Percentiles rank a stretch among this genome's conserved stretches.
Evolutionary conservation across 192 early-diverging fungal genomes (phyloP).

Genomic region (Coemansia sp.): DNA sequence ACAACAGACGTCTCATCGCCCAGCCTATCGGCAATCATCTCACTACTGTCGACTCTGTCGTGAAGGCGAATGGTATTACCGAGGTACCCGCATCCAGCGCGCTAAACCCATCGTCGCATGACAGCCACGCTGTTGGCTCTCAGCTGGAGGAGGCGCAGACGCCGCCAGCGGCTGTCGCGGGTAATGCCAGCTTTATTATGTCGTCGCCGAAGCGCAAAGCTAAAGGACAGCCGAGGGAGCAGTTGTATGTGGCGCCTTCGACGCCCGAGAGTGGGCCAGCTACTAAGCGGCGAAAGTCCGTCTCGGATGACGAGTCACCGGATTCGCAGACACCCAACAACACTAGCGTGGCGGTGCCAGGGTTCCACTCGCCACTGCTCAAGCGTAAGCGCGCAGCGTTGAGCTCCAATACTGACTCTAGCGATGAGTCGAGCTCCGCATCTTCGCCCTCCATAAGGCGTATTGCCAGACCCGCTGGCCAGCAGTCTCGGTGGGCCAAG

Average conservation of each 20-base stretch:
- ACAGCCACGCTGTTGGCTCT: not conserved
- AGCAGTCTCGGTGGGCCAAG: conserved; percentile 20
- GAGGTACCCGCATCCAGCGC: not conserved
- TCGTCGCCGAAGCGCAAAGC: conserved; percentile 56
- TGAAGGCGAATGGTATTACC: not conserved
- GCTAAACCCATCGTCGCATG: not conserved
- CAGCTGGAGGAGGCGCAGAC: not conserved
- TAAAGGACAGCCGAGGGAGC: conserved; percentile 2
- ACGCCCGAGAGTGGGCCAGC: conserved; percentile 1
- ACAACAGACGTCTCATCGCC: conserved; percentile 5
- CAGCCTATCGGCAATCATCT: not conserved
- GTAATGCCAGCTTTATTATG: conserved; percentile 47
- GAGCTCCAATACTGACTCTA: not conserved
- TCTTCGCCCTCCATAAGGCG: not conserved
- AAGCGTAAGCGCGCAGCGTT: conserved; percentile 6
- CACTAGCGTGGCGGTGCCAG: not conserved
- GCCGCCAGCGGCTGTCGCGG: conserved; percentile 1
- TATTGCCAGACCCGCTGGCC: not conserved
- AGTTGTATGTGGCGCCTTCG: not conserved
- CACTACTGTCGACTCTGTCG: not conserved
- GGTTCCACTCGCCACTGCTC: conserved; percentile 26
- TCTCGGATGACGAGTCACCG: not conserved
- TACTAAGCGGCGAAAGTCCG: conserved; percentile 22
- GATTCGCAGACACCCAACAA: not conserved
- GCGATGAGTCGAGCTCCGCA: conserved; percentile 11